Percentiles rank a stretch among this genome's conserved stretches.
Evolutionary conservation across 345 rosid species (phyloP).

Genomic region (Eucalyptus regnans): DNA sequence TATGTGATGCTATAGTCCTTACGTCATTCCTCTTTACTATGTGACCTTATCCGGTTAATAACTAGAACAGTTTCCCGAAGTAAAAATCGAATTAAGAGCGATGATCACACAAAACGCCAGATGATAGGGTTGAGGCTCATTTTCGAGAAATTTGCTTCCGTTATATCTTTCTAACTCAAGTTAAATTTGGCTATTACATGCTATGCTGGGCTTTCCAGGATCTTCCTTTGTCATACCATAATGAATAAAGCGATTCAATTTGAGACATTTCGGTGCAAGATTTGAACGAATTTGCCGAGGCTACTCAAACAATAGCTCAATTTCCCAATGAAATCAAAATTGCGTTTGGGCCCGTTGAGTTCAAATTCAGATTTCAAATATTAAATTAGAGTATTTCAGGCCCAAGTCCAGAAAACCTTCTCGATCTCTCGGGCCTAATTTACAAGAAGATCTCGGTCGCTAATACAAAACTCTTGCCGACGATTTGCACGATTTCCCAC

Average conservation of each 20-base stretch:
- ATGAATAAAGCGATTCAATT: neutral
- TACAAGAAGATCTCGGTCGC: accelerated
- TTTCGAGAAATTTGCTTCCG: accelerated
- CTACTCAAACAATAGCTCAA: neutral
- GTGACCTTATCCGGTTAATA: neutral
- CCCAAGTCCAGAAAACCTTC: neutral
- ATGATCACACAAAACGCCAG: neutral
- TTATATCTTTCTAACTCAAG: neutral
- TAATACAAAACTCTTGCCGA: neutral
- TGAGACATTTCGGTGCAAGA: neutral
- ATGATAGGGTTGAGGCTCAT: neutral
- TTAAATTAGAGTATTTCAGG: accelerated
- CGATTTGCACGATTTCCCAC: accelerated
- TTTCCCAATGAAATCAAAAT: neutral
- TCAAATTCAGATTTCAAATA: neutral
- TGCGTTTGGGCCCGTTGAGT: neutral
- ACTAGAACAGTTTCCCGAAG: neutral
- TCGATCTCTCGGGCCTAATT: neutral
- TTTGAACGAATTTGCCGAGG: neutral
- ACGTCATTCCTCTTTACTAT: neutral
- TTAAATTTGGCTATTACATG: neutral
- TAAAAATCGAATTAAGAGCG: accelerated
- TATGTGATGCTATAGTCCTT: neutral
- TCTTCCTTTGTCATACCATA: neutral
- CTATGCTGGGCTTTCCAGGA: neutral